phyloP scores from a whole-genome alignment of 805 yeast genomes.

The Wickerhamomyces subpelliculosus region DNA sequence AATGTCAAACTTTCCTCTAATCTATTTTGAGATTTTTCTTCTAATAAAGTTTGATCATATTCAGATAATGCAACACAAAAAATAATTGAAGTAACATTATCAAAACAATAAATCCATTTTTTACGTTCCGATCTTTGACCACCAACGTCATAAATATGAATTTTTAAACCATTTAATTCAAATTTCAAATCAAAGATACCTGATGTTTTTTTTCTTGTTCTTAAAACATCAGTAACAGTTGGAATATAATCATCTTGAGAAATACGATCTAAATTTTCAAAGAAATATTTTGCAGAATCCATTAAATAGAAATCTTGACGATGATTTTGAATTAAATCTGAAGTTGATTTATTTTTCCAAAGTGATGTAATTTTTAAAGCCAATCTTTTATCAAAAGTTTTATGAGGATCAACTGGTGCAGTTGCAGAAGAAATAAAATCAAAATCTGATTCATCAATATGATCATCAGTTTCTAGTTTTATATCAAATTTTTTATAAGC shows the following conservation, averaged over 20 bases:
- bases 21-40: conserved; percentile 68
- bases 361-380: conserved; percentile 43
- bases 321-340: conserved; percentile 47
- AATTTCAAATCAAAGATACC: conserved; percentile 84
- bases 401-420: conserved; percentile 46
- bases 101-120: conserved; percentile 97
- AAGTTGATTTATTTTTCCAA: conserved; percentile 54
- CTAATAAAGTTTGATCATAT: conserved; percentile 81
- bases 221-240: conserved; percentile 65
- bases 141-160: conserved; percentile 80
- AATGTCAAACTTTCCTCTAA: conserved; percentile 75
- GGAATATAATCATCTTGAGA: conserved; percentile 59
- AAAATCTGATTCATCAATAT: conserved; percentile 24
- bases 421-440: conserved; percentile 10
- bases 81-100: conserved; percentile 81
- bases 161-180: conserved; percentile 59
- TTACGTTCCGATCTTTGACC: conserved; percentile 94
- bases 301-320: conserved; percentile 71
- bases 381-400: conserved; percentile 41
- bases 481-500: conserved; percentile 50
- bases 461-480: conserved; percentile 24
- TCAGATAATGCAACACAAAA: conserved; percentile 90
- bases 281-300: conserved; percentile 80
- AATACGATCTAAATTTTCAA: conserved; percentile 60
- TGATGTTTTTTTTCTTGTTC: conserved; percentile 88